Evolutionary conservation across 2,329 filamentous ascomycete genomes (phyloP).

Genomic region (Verticillium zaregamsianum): DNA sequence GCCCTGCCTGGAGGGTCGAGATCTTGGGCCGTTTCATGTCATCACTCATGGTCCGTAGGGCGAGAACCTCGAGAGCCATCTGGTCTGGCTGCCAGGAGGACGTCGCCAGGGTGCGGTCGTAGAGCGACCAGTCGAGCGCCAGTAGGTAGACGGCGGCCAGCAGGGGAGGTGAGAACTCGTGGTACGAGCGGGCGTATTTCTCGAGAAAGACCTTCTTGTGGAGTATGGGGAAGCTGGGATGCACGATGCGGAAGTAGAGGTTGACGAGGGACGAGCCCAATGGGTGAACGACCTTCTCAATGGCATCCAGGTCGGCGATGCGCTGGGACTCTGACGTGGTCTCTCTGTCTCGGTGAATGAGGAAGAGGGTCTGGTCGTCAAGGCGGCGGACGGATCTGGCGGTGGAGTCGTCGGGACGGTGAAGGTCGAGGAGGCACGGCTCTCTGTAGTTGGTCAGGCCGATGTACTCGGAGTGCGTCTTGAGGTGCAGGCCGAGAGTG

Average conservation of each 20-base stretch:
- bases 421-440: constrained; percentile 51
- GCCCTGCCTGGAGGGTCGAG: constrained; percentile 50
- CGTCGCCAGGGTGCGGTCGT: constrained; percentile 45
- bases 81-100: constrained; percentile 24
- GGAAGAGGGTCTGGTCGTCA: constrained; percentile 29
- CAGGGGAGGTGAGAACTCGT: constrained; percentile 55
- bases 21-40: constrained; percentile 49
- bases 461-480: constrained; percentile 57
- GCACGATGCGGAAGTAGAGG: constrained; percentile 61
- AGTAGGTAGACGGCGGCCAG: constrained; percentile 58
- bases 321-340: constrained; percentile 34
- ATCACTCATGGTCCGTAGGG: constrained; percentile 38
- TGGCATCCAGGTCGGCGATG: constrained; percentile 38
- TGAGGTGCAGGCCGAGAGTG: constrained; percentile 51
- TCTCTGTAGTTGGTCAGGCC: constrained; percentile 57
- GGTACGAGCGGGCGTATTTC: constrained; percentile 53
- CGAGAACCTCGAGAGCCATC: constrained; percentile 30
- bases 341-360: constrained; percentile 29
- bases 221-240: constrained; percentile 54
- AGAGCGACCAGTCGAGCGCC: constrained; percentile 58
- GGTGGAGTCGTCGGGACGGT: constrained; percentile 42
- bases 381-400: constrained; percentile 25
- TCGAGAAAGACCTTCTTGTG: constrained; percentile 60
- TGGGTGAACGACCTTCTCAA: constrained; percentile 59
- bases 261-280: constrained; percentile 61